Conservation (phyloP, 108 stramenopile species). For the Aurantiochytrium sp. region DNA sequence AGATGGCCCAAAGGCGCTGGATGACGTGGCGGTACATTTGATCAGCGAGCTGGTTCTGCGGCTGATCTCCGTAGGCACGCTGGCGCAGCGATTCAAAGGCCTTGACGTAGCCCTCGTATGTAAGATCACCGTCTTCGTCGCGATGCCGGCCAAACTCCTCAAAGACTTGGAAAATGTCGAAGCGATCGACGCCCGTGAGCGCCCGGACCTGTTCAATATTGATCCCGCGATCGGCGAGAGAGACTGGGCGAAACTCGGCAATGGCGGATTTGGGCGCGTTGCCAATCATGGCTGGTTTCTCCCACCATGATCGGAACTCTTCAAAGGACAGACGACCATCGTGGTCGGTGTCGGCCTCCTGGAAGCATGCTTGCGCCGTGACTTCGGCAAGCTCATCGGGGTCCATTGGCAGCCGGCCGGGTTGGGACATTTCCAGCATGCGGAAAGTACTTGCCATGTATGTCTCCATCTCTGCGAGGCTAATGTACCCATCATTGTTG, state of each 20-base stretch:
- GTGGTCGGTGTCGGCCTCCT: neutral
- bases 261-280: neutral
- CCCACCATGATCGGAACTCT: slow-evolving; percentile 12
- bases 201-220: neutral
- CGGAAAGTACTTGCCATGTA: neutral
- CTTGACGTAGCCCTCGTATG: neutral
- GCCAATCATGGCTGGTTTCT: neutral
- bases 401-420: neutral
- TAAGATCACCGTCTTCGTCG: neutral
- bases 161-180: neutral
- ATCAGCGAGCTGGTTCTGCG: neutral
- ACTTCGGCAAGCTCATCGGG: neutral
- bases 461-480: neutral
- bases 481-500: slow-evolving; percentile 10
- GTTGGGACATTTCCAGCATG: neutral
- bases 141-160: neutral
- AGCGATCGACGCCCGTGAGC: neutral
- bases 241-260: neutral
- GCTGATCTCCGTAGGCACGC: neutral
- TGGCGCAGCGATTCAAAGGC: neutral
- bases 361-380: neutral
- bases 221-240: neutral
- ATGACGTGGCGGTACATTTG: neutral
- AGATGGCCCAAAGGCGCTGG: neutral
- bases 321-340: slow-evolving; percentile 20